Base-by-base conservation (phyloP, 2,329 filamentous ascomycete species). In the Cladosporium sp. region DNA sequence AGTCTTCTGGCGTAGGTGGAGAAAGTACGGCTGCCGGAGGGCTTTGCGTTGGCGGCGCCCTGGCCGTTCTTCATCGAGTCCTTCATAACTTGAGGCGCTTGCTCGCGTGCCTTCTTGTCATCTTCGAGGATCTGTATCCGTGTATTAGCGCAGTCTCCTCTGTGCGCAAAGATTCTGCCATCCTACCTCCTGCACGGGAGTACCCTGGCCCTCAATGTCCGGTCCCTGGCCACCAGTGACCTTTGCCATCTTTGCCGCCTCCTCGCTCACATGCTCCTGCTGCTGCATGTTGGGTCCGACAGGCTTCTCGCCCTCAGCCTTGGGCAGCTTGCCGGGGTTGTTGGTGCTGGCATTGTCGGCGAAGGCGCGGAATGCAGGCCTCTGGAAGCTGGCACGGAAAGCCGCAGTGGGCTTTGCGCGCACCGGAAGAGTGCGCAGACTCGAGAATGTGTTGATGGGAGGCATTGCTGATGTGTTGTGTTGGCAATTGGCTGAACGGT, bases 1-100 rank as follows among this genome's bases (percentile, higher is more conserved):
- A 43, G 38, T 19, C 58, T 50, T 30, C 43, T 51, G 11, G 80
- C 72, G 11, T 74, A 77, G 12, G 84, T 87, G 15, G 84, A 86
- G 70, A 84, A 87, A 5, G 81, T 80, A 51, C 84, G 78, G 72
- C 70, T 45, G 75, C 76, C 69, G 60, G 64, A 51, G 38, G 70
- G 65, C 28, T 70, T 61, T 55, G 67, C 25, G 69, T 74, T 63
- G 25, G 58, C 43, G 37, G 59, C 58, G 30, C 58, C 62, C 34
- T 64, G 55, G 45, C 63, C 65, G 68, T 73, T 66, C 61, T 81
- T 80, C 22, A 83, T 72, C 60, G 82, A 78, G 63, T 88, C 81
- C 67, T 87, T 82, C 74, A 89, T 80, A 22, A 89, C 82, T 71
- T 88, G 82, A 9, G 87, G 86, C 9, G 86, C 83, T 51, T 87